Conservation (phyloP, 129 eudicot genomes). For the Centaurea solstitialis region DNA sequence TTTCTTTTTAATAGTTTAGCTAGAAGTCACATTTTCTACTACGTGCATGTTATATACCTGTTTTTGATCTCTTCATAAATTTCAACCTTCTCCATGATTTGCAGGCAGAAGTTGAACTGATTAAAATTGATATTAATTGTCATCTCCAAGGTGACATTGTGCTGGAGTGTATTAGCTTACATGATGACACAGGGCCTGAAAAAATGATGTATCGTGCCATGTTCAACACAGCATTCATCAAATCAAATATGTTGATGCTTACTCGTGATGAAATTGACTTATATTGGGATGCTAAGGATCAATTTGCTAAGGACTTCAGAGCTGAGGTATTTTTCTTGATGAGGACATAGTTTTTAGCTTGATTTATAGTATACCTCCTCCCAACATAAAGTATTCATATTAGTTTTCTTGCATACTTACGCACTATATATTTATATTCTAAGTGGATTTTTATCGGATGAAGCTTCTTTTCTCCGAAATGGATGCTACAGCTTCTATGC, state of each 20-base stretch:
- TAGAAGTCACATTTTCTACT: not conserved
- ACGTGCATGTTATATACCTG: slow-evolving; percentile 6
- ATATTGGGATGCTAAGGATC: slow-evolving; percentile 75
- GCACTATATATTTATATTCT: not conserved
- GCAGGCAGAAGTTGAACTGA: slow-evolving; percentile 86
- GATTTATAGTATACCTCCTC: not conserved
- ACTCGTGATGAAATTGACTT: slow-evolving; percentile 83
- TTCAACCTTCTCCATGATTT: slow-evolving; percentile 2
- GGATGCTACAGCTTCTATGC: slow-evolving; percentile 63
- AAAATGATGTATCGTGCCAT: slow-evolving; percentile 76
- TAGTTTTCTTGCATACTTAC: slow-evolving; percentile 5
- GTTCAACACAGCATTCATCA: slow-evolving; percentile 90
- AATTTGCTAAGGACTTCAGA: slow-evolving; percentile 82
- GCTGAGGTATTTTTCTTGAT: slow-evolving; percentile 63
- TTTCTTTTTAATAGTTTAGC: not conserved
- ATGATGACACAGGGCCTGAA: slow-evolving; percentile 75
- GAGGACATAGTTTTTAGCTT: not conserved
- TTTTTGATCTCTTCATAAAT: not conserved
- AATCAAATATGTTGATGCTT: slow-evolving; percentile 85
- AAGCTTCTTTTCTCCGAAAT: slow-evolving; percentile 96
- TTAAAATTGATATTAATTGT: slow-evolving; percentile 85
- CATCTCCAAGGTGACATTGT: slow-evolving; percentile 92
- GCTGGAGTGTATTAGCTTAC: slow-evolving; percentile 80
- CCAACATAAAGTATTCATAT: slow-evolving; percentile 1
- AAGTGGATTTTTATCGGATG: slow-evolving; percentile 28